phyloP scores from a whole-genome alignment of 257 asterid species.

The Solanum boliviense region DNA sequence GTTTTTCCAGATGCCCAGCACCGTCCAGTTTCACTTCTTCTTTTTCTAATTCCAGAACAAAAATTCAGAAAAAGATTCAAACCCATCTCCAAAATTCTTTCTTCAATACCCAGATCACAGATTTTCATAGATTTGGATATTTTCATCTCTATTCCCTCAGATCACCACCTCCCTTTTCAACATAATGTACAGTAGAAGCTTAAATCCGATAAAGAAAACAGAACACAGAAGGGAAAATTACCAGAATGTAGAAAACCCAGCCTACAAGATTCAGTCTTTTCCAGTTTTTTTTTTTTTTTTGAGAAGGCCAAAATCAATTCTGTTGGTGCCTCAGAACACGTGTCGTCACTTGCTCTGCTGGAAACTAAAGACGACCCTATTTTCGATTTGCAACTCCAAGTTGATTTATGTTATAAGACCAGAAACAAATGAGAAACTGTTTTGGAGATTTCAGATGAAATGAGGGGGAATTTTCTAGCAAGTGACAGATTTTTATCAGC shows the following conservation, averaged over 20 bases:
- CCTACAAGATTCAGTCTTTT: neutral
- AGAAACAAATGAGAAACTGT: neutral
- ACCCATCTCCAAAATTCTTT: neutral
- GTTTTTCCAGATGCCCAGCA: neutral
- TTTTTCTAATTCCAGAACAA: neutral
- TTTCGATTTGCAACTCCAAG: neutral
- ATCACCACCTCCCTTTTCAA: neutral
- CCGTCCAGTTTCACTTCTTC: neutral
- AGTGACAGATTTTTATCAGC: neutral
- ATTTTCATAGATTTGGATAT: neutral
- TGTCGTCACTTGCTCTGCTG: neutral
- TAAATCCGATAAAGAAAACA: neutral
- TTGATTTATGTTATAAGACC: neutral
- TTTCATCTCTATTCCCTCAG: neutral
- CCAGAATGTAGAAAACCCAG: neutral
- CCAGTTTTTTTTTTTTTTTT: neutral
- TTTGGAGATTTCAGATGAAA: neutral
- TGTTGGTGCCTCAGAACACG: neutral
- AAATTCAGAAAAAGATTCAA: neutral
- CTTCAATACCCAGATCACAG: neutral
- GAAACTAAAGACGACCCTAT: neutral
- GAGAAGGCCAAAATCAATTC: neutral
- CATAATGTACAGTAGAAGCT: neutral
- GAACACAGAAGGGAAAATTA: neutral
- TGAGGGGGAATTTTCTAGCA: neutral